Base-by-base conservation (phyloP, 345 rosid species). In the Syzygium aqueum region DNA sequence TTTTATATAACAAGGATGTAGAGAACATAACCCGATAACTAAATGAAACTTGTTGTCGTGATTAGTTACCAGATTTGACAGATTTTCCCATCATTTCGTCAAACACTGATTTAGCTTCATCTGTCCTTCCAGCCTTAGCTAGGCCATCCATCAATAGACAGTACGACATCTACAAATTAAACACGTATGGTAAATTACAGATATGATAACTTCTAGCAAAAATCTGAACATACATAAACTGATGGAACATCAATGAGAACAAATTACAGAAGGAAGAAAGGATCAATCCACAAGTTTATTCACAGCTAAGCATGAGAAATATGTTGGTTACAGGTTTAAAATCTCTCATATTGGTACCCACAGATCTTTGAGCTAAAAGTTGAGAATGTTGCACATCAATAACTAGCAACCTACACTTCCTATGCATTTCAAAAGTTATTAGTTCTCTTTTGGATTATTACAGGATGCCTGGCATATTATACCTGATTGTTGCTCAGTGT, bases 121-220 rank as follows among this genome's bases (percentile, higher is more conserved):
- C 95, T 89, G 93, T 90, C 87, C 33, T 90, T 50, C 97, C 97
- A 85, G 94, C 89, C 91, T 97, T 97, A 27, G 97, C 95, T 89
- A 97, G 91, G 88, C 97, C 95, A 89, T 97, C 98, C 97, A 97
- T 96, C 92, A 97, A 87, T 89, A 93, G 87, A 93, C 98, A 96
- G 87, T 94, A 97, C 23, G 99, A 97, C 94, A 96, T 95, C 99
- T 97, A 88, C 85, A 91, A 85, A 54, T 23, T 51, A 84, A 86
- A 53, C 61, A 56, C 43, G 63, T 46, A 87, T 23, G 53, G 33
- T 37, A 86, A 93, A 90, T 37, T 63, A 86, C 17, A 84, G 78
- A 88, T 77, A 52, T 43, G 8, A 46, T 50, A 15, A 17, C 27
- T 83, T 22, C 54, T 0, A 53, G 53, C 57, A 28, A 84, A 78